Evolutionary conservation across 1,284 basidiomycete genomes (phyloP), one percentile per base, ranked within the genome.

Genomic region (Ceratobasidium sp.): DNA sequence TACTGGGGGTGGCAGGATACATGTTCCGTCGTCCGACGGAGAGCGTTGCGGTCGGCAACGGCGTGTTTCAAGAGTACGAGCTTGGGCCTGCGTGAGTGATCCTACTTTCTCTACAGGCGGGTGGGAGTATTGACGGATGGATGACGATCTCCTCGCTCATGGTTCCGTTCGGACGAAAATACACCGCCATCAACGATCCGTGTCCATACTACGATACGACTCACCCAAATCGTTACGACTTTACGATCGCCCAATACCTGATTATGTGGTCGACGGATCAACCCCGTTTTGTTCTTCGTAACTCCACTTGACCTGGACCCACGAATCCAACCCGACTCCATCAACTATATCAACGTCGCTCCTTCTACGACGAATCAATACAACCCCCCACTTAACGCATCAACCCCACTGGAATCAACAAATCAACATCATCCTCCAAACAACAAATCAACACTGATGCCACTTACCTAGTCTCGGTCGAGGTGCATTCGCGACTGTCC

Each of bases 401-500:
- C n/a, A n/a, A n/a, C n/a, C n/a, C n/a, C n/a, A n/a, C n/a, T n/a
- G n/a, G n/a, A n/a, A n/a, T n/a, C 55, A 9, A 32, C 55, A 5
- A 9, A 34, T 34, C 55, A 58, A 21, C 34, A 5, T 9, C n/a
- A 26, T n/a, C n/a, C n/a, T n/a, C n/a, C n/a, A n/a, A n/a, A n/a
- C n/a, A n/a, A n/a, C n/a, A n/a, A n/a, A n/a, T n/a, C n/a, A n/a
- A n/a, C n/a, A n/a, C n/a, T n/a, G n/a, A n/a, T 58, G 26, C 30
- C 28, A n/a, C 23, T 43, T 3, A 39, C 18, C 21, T 2, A 75
- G 75, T 32, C 85, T 94, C 9, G 92, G 93, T 72, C 88, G 88
- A 76, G 93, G 93, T 16, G 88, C 91, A 3, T 94, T 94, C 76
- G 93, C 92, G 1, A 89, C 87, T 4, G 93, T 94, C 26, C 85